Evolutionary conservation across 2,329 filamentous ascomycete genomes (phyloP), one percentile per base, ranked within the genome.

Genomic region (Thielaviopsis ethacetica): DNA sequence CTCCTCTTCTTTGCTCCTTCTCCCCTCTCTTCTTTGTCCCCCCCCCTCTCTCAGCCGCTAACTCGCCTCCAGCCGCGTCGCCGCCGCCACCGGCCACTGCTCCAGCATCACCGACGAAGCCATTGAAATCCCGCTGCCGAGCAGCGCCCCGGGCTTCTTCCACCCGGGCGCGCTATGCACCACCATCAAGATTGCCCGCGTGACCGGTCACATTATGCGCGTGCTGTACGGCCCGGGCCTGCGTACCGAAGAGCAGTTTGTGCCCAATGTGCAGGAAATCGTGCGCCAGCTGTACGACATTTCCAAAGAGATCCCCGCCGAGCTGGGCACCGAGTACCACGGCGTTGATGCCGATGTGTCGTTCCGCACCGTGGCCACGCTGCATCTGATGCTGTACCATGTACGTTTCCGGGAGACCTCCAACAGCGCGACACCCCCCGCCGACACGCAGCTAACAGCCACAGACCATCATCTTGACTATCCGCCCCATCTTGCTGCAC

Each of bases 371-470:
- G 68, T 67, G 19, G 67, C 67, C 13, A 68, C 67, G 1, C 52
- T 69, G 2, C 67, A 69, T 51, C 62, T 69, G 52, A 69, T 69
- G 67, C 62, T 69, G 5, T 68, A 68, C 47, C 67, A 69, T 62
- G 67, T 68, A 61, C 0, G 59, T 19, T 13, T 41, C 4, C 21
- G n/a, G n/a, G n/a, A n/a, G n/a, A n/a, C n/a, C n/a, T n/a, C n/a
- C n/a, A n/a, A n/a, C n/a, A n/a, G n/a, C n/a, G n/a, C n/a, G 3
- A 9, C 3, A 0, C 24, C 9, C 4, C 1, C 2, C 0, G 0
- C 12, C 38, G n/a, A n/a, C 27, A 10, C 3, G 24, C 19, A 24
- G 49, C 53, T 56, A 34, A 59, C 53, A 24, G 17, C 5, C 5
- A 6, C 1, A 68, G 66, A 68, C 67, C 12, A 68, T 66, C 0